Evolutionary conservation across 2,329 filamentous ascomycete species (phyloP).

Genomic region (Aspergillus viridinutans): DNA sequence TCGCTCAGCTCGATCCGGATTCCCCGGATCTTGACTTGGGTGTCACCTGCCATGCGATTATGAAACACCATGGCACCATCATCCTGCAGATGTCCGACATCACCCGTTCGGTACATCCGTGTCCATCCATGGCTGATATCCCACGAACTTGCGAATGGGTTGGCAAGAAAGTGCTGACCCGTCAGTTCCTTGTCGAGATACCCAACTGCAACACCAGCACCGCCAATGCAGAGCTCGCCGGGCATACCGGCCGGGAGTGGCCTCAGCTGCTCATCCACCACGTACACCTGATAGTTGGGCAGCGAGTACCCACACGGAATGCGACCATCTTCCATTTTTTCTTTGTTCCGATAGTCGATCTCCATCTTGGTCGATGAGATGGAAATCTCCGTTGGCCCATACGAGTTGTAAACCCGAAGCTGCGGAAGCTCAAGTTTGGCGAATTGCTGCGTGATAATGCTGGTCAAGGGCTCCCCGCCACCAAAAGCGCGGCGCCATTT

Average conservation of each 20-base stretch:
- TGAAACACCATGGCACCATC: slow-evolving; percentile 20
- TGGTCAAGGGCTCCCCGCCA: slow-evolving; percentile 16
- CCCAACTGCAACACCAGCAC: slow-evolving; percentile 15
- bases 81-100: slow-evolving; percentile 6
- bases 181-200: slow-evolving; percentile 17
- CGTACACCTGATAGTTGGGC: slow-evolving; percentile 34
- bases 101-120: slow-evolving; percentile 20
- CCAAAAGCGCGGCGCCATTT: slow-evolving; percentile 16
- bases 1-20: slow-evolving; percentile 44
- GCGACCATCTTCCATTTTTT: not conserved
- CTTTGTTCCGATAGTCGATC: slow-evolving; percentile 3
- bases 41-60: slow-evolving; percentile 15
- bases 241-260: slow-evolving; percentile 37
- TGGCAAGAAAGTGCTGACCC: slow-evolving; percentile 1
- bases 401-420: slow-evolving; percentile 10
- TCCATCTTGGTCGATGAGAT: slow-evolving; percentile 17
- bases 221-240: slow-evolving; percentile 36
- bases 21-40: slow-evolving; percentile 19
- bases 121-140: slow-evolving; percentile 6
- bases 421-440: slow-evolving; percentile 6
- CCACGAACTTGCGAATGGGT: slow-evolving; percentile 4
- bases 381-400: slow-evolving; percentile 22
- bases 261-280: slow-evolving; percentile 34
- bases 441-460: slow-evolving; percentile 8
- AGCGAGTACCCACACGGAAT: slow-evolving; percentile 19